Percentiles rank a stretch among this genome's conserved stretches.
phyloP scores from a whole-genome alignment of 2,329 filamentous ascomycete species.

The Nannizzia gypsea region DNA sequence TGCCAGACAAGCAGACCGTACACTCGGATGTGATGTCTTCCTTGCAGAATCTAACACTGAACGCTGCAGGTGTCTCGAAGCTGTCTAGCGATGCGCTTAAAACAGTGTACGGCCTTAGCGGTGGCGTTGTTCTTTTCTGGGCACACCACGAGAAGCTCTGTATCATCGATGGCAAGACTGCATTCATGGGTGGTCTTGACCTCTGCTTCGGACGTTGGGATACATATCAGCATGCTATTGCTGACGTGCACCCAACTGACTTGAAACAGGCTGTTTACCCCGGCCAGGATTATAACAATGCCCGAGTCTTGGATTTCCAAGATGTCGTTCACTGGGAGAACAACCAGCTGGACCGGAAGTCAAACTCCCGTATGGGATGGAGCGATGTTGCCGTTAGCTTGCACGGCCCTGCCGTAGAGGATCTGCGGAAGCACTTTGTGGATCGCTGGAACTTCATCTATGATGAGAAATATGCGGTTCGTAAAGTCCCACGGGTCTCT shows the following conservation, averaged over 20 bases:
- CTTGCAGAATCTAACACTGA: conserved; percentile 46
- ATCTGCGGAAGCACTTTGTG: conserved; percentile 92
- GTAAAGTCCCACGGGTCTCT: conserved; percentile 41
- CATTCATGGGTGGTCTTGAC: conserved; percentile 89
- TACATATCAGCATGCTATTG: conserved; percentile 66
- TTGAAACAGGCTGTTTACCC: conserved; percentile 75
- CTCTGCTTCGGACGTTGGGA: conserved; percentile 96
- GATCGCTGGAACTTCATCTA: conserved; percentile 93
- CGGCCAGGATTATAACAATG: conserved; percentile 97
- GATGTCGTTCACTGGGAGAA: conserved; percentile 83
- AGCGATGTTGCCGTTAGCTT: conserved; percentile 89
- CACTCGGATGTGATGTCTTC: conserved; percentile 45
- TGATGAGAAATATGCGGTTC: conserved; percentile 61
- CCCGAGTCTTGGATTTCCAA: conserved; percentile 89
- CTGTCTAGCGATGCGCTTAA: conserved; percentile 63
- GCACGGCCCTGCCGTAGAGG: conserved; percentile 79
- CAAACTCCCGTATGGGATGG: conserved; percentile 95
- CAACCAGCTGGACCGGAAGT: conserved; percentile 82
- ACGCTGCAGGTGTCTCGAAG: conserved; percentile 46
- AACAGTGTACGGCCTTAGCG: conserved; percentile 67
- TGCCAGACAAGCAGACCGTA: conserved; percentile 59
- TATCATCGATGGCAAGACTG: conserved; percentile 79
- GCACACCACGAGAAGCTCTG: conserved; percentile 98
- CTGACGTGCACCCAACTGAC: conserved; percentile 66
- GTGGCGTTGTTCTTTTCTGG: conserved; percentile 89